A percentile compares a stretch with the other conserved stretches of the same genome.
Conservation (phyloP, 768 basidiomycete genomes). For the Boletus speciosus region DNA sequence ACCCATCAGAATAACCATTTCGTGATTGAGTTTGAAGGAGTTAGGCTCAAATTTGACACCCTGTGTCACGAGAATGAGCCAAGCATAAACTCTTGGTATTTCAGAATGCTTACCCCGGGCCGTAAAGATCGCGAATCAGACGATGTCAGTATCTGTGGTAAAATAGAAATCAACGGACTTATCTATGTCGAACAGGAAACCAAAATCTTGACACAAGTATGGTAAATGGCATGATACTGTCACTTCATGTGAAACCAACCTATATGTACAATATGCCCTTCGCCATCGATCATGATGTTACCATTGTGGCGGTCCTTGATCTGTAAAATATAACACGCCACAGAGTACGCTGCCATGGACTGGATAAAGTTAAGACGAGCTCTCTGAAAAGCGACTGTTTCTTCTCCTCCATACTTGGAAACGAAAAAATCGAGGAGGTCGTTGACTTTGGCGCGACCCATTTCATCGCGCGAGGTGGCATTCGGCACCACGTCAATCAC, state of each 20-base stretch:
- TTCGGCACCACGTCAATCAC: slow-evolving; percentile 99
- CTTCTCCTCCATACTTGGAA: slow-evolving; percentile 87
- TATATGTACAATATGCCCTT: slow-evolving; percentile 95
- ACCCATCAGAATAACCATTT: slow-evolving; percentile 98
- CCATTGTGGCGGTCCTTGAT: slow-evolving; percentile 99
- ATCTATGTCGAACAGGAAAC: slow-evolving; percentile 98
- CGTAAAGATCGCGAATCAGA: slow-evolving; percentile 35
- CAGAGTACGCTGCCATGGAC: slow-evolving; percentile 98
- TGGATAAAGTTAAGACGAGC: slow-evolving; percentile 96
- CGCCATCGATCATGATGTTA: slow-evolving; percentile 99
- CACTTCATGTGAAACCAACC: slow-evolving; percentile 48
- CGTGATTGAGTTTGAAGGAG: slow-evolving; percentile 98
- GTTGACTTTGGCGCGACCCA: slow-evolving; percentile 98
- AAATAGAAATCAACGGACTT: slow-evolving; percentile 41
- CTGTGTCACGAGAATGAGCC: slow-evolving; percentile 38
- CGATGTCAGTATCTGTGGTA: slow-evolving; percentile 26
- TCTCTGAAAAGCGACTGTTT: slow-evolving; percentile 85
- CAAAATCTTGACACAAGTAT: slow-evolving; percentile 63
- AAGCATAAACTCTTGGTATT: not conserved
- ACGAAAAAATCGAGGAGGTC: slow-evolving; percentile 93
- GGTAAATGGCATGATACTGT: slow-evolving; percentile 5
- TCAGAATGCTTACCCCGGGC: slow-evolving; percentile 51
- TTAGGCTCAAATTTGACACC: slow-evolving; percentile 98
- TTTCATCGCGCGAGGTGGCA: slow-evolving; percentile 96
- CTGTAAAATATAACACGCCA: slow-evolving; percentile 96